Evolutionary conservation across 208 protist species (phyloP).

Genomic region (Endotrypanum monterogeii): DNA sequence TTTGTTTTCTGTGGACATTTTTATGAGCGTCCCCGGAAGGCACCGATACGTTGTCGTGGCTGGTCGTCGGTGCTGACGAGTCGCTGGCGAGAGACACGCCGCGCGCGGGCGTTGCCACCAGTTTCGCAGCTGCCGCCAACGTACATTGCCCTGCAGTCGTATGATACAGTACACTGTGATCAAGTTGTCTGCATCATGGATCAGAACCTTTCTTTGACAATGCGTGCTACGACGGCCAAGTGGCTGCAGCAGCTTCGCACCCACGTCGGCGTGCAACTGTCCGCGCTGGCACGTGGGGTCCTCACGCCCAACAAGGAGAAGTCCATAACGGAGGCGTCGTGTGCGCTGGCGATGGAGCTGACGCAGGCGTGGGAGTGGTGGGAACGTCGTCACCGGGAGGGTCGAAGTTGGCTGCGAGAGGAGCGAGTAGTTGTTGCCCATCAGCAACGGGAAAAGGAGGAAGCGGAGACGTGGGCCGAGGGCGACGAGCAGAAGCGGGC

Average conservation of each 20-base stretch:
- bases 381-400: conserved; percentile 40
- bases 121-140: conserved; percentile 68
- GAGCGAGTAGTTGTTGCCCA: conserved; percentile 40
- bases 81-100: conserved; percentile 74
- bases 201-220: conserved; percentile 48
- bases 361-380: conserved; percentile 83
- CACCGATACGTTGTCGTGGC: conserved; percentile 72
- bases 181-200: conserved; percentile 62
- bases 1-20: conserved; percentile 66
- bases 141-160: conserved; percentile 55
- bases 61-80: conserved; percentile 74
- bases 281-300: conserved; percentile 27
- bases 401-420: conserved; percentile 75
- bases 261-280: conserved; percentile 42
- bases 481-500: neutral
- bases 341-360: conserved; percentile 29
- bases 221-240: conserved; percentile 65
- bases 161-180: conserved; percentile 65
- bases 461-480: neutral
- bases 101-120: conserved; percentile 64
- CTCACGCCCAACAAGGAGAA: neutral
- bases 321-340: conserved; percentile 1
- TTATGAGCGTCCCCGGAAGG: conserved; percentile 41
- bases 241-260: conserved; percentile 73
- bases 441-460: conserved; percentile 10